A percentile compares a stretch with the other conserved stretches of the same genome.
These are phyloP conservation scores for Ogataea haglerorum DNA, from an alignment of 805 yeast species.

Conservation along the genomic window DNA sequence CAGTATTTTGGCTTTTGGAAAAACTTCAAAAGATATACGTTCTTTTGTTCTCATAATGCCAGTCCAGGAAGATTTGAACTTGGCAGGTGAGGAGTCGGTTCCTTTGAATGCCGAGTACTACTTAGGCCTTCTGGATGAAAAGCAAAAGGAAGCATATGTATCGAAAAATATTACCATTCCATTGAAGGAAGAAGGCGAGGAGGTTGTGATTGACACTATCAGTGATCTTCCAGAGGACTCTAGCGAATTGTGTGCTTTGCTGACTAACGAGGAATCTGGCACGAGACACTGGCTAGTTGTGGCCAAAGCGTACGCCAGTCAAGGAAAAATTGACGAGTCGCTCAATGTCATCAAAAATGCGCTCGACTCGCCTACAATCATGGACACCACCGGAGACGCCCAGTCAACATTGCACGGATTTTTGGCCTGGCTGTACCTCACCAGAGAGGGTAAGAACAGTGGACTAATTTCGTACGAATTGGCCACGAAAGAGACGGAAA, in stretches of 20 bases:
- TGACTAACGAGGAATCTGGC: slow-evolving; percentile 77
- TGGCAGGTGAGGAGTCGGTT: slow-evolving; percentile 15
- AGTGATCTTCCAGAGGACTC: slow-evolving; percentile 90
- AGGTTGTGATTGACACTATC: slow-evolving; percentile 76
- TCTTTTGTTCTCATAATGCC: slow-evolving; percentile 10
- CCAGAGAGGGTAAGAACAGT: slow-evolving; percentile 34
- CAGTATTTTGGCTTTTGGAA: slow-evolving; percentile 5
- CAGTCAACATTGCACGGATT: slow-evolving; percentile 55
- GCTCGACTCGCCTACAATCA: slow-evolving; percentile 35
- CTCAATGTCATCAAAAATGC: slow-evolving; percentile 61
- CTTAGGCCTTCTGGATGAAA: slow-evolving; percentile 20
- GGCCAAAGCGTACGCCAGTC: slow-evolving; percentile 74
- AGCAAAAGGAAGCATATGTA: slow-evolving; percentile 22
- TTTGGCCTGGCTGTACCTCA: slow-evolving; percentile 69
- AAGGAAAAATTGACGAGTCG: slow-evolving; percentile 58
- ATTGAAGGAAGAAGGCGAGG: slow-evolving; percentile 70
- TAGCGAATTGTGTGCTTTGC: slow-evolving; percentile 69
- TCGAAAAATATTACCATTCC: slow-evolving; percentile 51
- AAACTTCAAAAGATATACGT: slow-evolving; percentile 5
- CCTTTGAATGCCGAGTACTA: slow-evolving; percentile 29
- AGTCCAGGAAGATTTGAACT: slow-evolving; percentile 9
- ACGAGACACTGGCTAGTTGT: slow-evolving; percentile 80
- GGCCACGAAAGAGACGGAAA: slow-evolving; percentile 35
- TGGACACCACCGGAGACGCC: slow-evolving; percentile 38
- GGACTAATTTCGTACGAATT: slow-evolving; percentile 24